phyloP scores from a whole-genome alignment of 345 rosid species.

The Eucalyptus regnans region DNA sequence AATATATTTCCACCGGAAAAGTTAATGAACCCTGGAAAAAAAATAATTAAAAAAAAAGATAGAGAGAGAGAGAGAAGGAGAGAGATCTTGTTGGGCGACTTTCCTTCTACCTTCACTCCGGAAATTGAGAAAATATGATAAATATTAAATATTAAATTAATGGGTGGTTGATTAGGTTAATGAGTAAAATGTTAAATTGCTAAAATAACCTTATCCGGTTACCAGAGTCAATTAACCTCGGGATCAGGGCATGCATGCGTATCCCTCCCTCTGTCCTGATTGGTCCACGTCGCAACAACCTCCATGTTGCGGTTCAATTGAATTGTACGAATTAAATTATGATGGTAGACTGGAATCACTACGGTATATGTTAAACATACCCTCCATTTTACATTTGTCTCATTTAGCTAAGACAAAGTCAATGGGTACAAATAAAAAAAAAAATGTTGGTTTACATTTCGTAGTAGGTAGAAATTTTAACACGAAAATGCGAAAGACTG shows the following conservation, averaged over 20 bases:
- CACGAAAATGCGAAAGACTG: fast-evolving
- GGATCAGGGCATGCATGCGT: slow-evolving; percentile 13
- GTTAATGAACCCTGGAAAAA: background rate
- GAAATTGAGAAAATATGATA: background rate
- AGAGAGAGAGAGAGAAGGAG: too few relatives aligned
- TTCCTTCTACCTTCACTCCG: background rate
- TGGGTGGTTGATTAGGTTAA: background rate
- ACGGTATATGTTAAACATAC: background rate
- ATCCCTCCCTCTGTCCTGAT: background rate
- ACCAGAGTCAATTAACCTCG: slow-evolving; percentile 1
- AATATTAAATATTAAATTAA: background rate
- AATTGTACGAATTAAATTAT: background rate
- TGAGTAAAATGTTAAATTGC: background rate
- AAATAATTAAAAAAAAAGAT: background rate
- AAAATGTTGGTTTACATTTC: background rate
- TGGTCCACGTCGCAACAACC: background rate
- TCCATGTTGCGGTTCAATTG: background rate
- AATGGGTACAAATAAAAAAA: background rate
- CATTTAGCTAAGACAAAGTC: background rate
- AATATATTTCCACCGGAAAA: background rate
- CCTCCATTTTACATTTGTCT: background rate
- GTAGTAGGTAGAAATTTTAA: background rate
- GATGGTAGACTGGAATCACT: background rate
- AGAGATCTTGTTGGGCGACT: background rate
- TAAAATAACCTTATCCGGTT: slow-evolving; percentile 17